phyloP scores from a whole-genome alignment of 768 basidiomycete genomes.

The Tephrocybe sp. region DNA sequence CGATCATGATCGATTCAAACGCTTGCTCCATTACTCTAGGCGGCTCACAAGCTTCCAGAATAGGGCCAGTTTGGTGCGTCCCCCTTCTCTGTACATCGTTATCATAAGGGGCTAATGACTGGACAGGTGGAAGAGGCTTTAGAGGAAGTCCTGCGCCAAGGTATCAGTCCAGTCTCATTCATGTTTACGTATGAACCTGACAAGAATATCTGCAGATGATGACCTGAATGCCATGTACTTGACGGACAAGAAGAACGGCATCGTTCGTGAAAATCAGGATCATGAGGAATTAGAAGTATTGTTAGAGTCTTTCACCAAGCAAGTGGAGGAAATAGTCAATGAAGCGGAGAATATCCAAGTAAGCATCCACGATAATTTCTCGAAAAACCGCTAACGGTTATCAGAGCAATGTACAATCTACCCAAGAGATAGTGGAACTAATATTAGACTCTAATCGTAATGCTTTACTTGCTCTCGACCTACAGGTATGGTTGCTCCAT shows the following conservation, averaged over 20 bases:
- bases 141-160: conserved; percentile 89
- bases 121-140: conserved; percentile 81
- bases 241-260: conserved; percentile 71
- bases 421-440: conserved; percentile 96
- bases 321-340: conserved; percentile 94
- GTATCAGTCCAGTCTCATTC: conserved; percentile 32
- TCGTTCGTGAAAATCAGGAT: conserved; percentile 63
- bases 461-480: conserved; percentile 83
- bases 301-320: conserved; percentile 93
- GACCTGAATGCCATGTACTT: conserved; percentile 96
- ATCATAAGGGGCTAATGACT: not conserved
- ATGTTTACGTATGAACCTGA: not conserved
- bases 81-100: not conserved
- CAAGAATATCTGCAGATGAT: conserved; percentile 58
- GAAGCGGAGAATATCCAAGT: conserved; percentile 88
- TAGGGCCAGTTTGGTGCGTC: conserved; percentile 73
- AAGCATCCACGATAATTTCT: conserved; percentile 16
- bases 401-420: conserved; percentile 91
- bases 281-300: conserved; percentile 93
- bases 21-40: conserved; percentile 88
- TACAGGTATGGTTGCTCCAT: conserved; percentile 54
- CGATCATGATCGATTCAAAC: conserved; percentile 91
- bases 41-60: conserved; percentile 87
- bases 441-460: conserved; percentile 97
- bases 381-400: not conserved